Conservation (phyloP, 345 rosid genomes). For the Rhizophora mangle region DNA sequence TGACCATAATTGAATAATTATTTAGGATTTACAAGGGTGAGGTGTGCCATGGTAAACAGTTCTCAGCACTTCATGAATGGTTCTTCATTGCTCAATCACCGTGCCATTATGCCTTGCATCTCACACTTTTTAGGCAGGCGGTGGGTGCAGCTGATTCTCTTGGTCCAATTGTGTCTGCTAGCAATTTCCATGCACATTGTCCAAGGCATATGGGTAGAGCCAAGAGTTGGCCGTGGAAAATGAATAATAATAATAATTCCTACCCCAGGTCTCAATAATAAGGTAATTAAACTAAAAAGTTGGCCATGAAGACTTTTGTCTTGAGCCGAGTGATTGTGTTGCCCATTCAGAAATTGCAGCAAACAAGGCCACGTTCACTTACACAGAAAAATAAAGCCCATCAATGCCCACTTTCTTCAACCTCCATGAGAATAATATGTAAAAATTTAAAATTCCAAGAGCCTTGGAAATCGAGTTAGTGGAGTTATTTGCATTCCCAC, state of each 20-base stretch:
- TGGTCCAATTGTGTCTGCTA: conserved; percentile 14
- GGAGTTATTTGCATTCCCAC: conserved; percentile 54
- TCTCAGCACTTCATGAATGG: neutral
- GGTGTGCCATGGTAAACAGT: neutral
- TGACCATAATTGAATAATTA: too few species aligned
- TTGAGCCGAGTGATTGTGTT: conserved; percentile 22
- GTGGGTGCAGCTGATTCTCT: neutral
- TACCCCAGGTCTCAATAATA: conserved; percentile 35
- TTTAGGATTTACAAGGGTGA: too few species aligned
- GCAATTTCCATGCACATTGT: conserved; percentile 21
- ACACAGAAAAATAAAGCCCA: conserved; percentile 40
- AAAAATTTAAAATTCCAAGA: conserved; percentile 35
- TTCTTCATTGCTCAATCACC: conserved; percentile 6
- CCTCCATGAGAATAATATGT: conserved; percentile 36
- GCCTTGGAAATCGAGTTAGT: conserved; percentile 69
- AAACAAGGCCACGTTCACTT: conserved; percentile 31
- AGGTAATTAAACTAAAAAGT: conserved; percentile 50
- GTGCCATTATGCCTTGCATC: neutral
- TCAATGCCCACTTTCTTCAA: conserved; percentile 26
- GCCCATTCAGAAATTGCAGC: neutral
- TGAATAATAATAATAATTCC: conserved; percentile 1
- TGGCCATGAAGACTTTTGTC: conserved; percentile 35
- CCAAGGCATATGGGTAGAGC: conserved; percentile 21
- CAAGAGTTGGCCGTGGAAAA: conserved; percentile 13
- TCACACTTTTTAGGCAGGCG: neutral